A percentile compares a stretch with the other conserved stretches of the same genome.
phyloP scores from a whole-genome alignment of 768 basidiomycete species.

The Symmetrospora coprosmae region DNA sequence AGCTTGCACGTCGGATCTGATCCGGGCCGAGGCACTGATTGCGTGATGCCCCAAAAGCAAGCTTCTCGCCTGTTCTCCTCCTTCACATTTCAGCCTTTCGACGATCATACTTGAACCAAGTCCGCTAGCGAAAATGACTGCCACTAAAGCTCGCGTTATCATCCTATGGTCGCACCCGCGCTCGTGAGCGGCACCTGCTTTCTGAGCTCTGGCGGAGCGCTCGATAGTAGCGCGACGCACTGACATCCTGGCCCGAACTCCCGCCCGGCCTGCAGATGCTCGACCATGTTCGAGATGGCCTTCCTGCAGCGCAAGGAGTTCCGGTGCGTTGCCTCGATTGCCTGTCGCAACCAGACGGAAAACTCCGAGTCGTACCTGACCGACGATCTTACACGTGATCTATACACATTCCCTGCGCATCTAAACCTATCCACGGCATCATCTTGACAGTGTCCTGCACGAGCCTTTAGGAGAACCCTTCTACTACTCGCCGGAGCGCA shows the following conservation, averaged over 20 bases:
- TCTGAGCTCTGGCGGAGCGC: not conserved
- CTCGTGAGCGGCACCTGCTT: conserved; percentile 7
- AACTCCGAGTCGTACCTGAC: no score
- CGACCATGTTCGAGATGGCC: conserved; percentile 33
- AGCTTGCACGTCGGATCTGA: no score
- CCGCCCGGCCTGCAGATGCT: conserved; percentile 15
- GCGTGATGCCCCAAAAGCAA: no score
- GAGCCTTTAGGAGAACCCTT: conserved; percentile 26
- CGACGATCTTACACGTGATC: no score
- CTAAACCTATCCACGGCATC: not conserved
- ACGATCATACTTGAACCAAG: no score
- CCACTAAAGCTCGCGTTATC: conserved; percentile 12
- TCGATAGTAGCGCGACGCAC: not conserved
- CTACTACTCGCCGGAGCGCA: conserved; percentile 30
- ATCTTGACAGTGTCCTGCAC: conserved; percentile 29
- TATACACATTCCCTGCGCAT: not conserved
- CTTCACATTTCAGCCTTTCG: no score
- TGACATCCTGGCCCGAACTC: not conserved
- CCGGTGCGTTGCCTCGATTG: not conserved
- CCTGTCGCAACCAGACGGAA: no score
- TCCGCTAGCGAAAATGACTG: conserved; percentile 1
- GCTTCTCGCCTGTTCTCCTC: no score
- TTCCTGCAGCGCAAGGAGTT: conserved; percentile 21
- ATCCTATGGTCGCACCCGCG: conserved; percentile 17
- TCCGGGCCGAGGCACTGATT: no score